These are phyloP conservation scores for Favolaschia claudopus DNA, from an alignment of 768 basidiomycete genomes.

Conservation along the genomic window DNA sequence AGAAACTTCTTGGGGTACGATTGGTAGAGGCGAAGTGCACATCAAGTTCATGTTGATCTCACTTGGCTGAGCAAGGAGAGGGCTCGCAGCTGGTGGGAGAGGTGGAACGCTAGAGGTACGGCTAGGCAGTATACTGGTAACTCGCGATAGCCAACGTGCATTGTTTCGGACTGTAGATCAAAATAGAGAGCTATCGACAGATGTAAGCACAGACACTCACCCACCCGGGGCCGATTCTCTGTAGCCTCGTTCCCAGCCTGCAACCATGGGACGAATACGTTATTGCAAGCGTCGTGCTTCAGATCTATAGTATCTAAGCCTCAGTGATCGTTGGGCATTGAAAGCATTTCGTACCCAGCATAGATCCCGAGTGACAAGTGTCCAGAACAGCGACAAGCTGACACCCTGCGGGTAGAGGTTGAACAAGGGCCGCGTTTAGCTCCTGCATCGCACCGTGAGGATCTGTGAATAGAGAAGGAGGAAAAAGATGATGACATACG, in stretches of 20 bases:
- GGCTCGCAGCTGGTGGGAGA: not conserved
- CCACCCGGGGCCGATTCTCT: not conserved
- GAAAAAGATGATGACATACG: not conserved
- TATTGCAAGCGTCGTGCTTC: not conserved
- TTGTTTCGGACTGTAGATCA: not conserved
- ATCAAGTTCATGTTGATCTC: conserved; percentile 12
- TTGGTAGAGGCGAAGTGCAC: not conserved
- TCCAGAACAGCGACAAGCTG: conserved; percentile 12
- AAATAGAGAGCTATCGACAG: not conserved
- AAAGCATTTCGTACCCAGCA: not conserved
- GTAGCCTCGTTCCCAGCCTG: not conserved
- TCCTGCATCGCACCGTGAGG: not conserved
- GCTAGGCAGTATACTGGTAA: not conserved
- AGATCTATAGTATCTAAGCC: conserved; percentile 4
- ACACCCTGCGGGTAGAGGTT: not conserved
- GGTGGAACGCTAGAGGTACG: too few relatives aligned
- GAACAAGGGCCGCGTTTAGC: not conserved
- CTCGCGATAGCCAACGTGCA: too few relatives aligned
- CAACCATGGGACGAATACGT: not conserved
- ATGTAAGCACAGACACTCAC: not conserved
- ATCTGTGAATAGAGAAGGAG: not conserved
- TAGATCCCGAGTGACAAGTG: conserved; percentile 8
- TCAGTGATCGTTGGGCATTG: not conserved
- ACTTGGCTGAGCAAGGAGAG: not conserved
- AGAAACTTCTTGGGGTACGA: not conserved